Conservation (phyloP, 225 moss, liverwort and hornwort species). For the Marchantia paleacea region DNA sequence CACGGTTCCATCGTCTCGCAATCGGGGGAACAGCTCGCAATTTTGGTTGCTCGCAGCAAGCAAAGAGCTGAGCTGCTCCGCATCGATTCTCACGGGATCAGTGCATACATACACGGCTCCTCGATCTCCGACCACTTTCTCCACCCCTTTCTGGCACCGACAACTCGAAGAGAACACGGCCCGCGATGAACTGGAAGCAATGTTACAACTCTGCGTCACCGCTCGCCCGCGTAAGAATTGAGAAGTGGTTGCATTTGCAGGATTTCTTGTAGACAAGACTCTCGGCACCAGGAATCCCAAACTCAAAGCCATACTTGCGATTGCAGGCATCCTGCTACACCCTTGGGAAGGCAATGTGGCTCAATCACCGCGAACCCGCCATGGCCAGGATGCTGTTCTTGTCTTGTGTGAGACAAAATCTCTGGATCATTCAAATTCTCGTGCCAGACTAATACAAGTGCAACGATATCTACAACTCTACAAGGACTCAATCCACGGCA, state of each 20-base stretch:
- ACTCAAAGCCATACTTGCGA: conserved; percentile 1
- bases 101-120: conserved; percentile 25
- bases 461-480: no score
- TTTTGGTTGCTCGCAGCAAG: conserved; percentile 67
- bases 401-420: no score
- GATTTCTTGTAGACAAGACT: background rate
- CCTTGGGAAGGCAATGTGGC: background rate
- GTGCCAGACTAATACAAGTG: no score
- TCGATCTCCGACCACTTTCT: conserved; percentile 18
- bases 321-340: background rate
- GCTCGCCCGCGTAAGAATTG: background rate
- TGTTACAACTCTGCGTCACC: background rate
- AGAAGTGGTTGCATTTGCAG: background rate
- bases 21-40: conserved; percentile 70
- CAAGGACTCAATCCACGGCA: no score
- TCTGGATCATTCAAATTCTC: no score
- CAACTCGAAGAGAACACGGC: background rate
- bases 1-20: conserved; percentile 56
- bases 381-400: background rate
- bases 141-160: background rate
- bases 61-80: conserved; percentile 64
- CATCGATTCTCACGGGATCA: conserved; percentile 37
- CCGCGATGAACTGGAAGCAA: background rate
- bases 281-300: background rate
- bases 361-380: background rate